phyloP scores from a whole-genome alignment of 352 stramenopile species.

The Globisporangium radiosum region DNA sequence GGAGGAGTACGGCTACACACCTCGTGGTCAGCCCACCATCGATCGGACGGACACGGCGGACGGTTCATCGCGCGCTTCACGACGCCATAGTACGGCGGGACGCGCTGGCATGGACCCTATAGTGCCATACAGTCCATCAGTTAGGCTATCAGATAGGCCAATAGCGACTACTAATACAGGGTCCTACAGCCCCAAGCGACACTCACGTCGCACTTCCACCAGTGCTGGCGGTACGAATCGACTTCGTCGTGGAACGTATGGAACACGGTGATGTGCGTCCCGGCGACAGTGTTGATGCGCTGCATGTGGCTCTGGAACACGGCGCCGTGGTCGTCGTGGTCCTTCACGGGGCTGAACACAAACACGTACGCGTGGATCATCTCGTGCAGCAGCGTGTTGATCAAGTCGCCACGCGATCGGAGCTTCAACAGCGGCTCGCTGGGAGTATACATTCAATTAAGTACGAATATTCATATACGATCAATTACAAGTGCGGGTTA shows the following conservation, averaged over 20 bases:
- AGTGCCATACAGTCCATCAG: background rate
- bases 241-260: slow-evolving; percentile 90
- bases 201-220: slow-evolving; percentile 81
- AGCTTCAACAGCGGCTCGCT: slow-evolving; percentile 81
- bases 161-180: background rate
- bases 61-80: slow-evolving; percentile 88
- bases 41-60: slow-evolving; percentile 58
- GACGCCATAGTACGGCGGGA: slow-evolving; percentile 68
- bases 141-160: background rate
- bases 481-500: too few species aligned
- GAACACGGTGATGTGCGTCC: slow-evolving; percentile 81
- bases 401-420: slow-evolving; percentile 68
- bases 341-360: slow-evolving; percentile 61
- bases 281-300: slow-evolving; percentile 58
- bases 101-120: slow-evolving; percentile 55
- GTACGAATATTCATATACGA: too few species aligned
- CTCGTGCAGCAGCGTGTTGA: slow-evolving; percentile 88
- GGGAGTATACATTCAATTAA: background rate
- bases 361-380: slow-evolving; percentile 91
- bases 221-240: slow-evolving; percentile 74
- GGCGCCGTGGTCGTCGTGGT: slow-evolving; percentile 82
- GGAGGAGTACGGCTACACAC: slow-evolving; percentile 8
- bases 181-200: background rate
- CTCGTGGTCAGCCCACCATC: slow-evolving; percentile 66
- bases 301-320: slow-evolving; percentile 79